Conservation (phyloP, 2,329 filamentous ascomycete species). For the Hyphodiscus sp. region DNA sequence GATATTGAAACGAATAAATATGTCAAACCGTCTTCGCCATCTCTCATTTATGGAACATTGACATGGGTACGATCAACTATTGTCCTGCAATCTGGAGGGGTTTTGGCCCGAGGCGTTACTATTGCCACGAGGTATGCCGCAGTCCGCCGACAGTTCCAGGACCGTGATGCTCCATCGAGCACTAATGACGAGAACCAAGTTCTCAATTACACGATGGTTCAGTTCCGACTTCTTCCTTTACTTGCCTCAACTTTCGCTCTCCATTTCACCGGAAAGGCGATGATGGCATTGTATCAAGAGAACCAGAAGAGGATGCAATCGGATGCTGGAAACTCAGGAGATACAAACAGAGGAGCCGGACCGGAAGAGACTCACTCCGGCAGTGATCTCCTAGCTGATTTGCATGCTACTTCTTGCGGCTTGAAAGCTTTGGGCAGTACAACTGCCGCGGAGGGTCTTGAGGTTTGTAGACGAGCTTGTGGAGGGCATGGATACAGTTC, state of each 20-base stretch:
- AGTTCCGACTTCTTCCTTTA: conserved; percentile 64
- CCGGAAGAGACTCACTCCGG: conserved; percentile 62
- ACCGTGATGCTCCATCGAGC: conserved; percentile 56
- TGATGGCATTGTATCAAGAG: conserved; percentile 68
- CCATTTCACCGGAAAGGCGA: conserved; percentile 70
- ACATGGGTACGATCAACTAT: conserved; percentile 71
- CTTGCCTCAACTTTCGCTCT: conserved; percentile 71
- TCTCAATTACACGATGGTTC: conserved; percentile 76
- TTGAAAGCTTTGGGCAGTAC: conserved; percentile 68
- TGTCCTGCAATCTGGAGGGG: conserved; percentile 64
- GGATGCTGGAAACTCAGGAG: conserved; percentile 33
- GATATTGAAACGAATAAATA: conserved; percentile 65
- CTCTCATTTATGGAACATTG: conserved; percentile 67
- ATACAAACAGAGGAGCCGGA: conserved; percentile 49
- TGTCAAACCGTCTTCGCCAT: conserved; percentile 56
- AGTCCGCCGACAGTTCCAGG: conserved; percentile 71
- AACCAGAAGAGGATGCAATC: conserved; percentile 61
- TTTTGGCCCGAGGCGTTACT: conserved; percentile 68
- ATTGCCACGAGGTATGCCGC: conserved; percentile 71
- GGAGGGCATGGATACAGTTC: conserved; percentile 72
- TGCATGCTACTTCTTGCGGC: conserved; percentile 71
- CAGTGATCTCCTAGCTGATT: conserved; percentile 62
- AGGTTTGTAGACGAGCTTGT: conserved; percentile 67
- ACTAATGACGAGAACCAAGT: conserved; percentile 64
- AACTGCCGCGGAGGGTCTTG: conserved; percentile 66